A percentile compares a stretch with the other conserved stretches of the same genome.
phyloP scores from a whole-genome alignment of 306 rosid genomes.

The Pachyrhizus erosus region DNA sequence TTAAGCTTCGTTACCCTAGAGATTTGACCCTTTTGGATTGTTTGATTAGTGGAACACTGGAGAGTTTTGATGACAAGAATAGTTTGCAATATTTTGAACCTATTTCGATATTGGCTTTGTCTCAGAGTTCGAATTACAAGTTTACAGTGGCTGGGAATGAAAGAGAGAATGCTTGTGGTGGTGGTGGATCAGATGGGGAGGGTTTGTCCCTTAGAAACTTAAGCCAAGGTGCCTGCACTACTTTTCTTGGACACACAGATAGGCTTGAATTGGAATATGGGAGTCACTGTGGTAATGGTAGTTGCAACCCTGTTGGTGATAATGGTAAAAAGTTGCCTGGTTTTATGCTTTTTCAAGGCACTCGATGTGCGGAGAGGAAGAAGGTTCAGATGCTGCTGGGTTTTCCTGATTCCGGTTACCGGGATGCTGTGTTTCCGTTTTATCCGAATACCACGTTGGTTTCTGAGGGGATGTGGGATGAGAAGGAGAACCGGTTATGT shows the following conservation, averaged over 20 bases:
- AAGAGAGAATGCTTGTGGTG: constrained; percentile 53
- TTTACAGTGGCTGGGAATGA: constrained; percentile 55
- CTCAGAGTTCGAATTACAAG: constrained; percentile 51
- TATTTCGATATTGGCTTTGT: constrained; percentile 63
- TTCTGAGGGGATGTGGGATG: constrained; percentile 87
- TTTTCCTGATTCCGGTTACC: constrained; percentile 51
- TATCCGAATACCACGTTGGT: constrained; percentile 59
- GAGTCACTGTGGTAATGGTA: constrained; percentile 55
- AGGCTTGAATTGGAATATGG: constrained; percentile 66
- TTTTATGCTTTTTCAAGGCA: constrained; percentile 50
- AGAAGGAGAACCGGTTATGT: constrained; percentile 63
- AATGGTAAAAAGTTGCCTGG: constrained; percentile 53
- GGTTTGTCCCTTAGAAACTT: constrained; percentile 42
- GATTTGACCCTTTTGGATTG: constrained; percentile 48
- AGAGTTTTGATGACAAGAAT: constrained; percentile 56
- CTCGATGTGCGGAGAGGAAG: constrained; percentile 52
- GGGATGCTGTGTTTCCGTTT: constrained; percentile 51
- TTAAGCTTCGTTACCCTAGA: constrained; percentile 71
- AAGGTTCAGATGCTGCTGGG: constrained; percentile 71
- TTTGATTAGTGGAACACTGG: constrained; percentile 74
- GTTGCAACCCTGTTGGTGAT: constrained; percentile 65
- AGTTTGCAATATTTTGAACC: constrained; percentile 52
- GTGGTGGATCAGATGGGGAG: constrained; percentile 45
- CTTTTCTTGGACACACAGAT: constrained; percentile 42
- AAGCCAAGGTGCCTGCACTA: constrained; percentile 48